Evolutionary conservation across 2,329 filamentous ascomycete genomes (phyloP).

Genomic region (Cladosporium halotolerans): DNA sequence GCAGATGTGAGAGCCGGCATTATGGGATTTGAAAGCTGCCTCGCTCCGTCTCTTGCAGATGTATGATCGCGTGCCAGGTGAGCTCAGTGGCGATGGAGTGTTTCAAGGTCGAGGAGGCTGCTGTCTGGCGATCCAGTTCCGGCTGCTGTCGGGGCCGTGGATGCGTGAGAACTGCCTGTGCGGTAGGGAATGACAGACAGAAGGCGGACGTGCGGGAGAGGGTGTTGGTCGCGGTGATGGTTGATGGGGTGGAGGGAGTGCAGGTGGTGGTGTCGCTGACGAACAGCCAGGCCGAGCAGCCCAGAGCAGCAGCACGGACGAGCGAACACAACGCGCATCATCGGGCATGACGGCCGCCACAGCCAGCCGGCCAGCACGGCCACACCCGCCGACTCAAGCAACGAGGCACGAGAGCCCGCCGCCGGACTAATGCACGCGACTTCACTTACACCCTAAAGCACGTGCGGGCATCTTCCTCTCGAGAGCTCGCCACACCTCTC

Average conservation of each 20-base stretch:
- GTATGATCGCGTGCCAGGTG: slow-evolving; percentile 1
- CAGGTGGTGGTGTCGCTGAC: slow-evolving; percentile 4
- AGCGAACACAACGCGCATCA: neutral
- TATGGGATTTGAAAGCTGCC: slow-evolving; percentile 2
- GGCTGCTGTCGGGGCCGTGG: too few relatives aligned
- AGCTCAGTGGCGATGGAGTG: slow-evolving; percentile 12
- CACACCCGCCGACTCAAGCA: neutral
- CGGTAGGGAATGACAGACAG: neutral
- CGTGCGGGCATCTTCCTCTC: neutral
- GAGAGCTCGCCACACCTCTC: too few relatives aligned
- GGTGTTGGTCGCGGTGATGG: slow-evolving; percentile 2
- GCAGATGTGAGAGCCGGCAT: slow-evolving; percentile 96
- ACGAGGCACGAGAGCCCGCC: neutral
- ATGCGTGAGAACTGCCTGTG: neutral
- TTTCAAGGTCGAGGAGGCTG: slow-evolving; percentile 9
- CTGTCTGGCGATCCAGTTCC: neutral
- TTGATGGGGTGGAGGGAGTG: neutral
- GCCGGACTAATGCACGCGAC: neutral
- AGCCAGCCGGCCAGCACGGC: neutral
- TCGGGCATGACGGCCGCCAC: neutral
- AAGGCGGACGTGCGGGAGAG: neutral
- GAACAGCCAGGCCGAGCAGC: neutral
- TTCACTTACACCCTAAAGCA: neutral
- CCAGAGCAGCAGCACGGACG: neutral
- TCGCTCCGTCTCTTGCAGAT: neutral